phyloP scores from a whole-genome alignment of 2,329 filamentous ascomycete species.

The Ilyonectria sp. region DNA sequence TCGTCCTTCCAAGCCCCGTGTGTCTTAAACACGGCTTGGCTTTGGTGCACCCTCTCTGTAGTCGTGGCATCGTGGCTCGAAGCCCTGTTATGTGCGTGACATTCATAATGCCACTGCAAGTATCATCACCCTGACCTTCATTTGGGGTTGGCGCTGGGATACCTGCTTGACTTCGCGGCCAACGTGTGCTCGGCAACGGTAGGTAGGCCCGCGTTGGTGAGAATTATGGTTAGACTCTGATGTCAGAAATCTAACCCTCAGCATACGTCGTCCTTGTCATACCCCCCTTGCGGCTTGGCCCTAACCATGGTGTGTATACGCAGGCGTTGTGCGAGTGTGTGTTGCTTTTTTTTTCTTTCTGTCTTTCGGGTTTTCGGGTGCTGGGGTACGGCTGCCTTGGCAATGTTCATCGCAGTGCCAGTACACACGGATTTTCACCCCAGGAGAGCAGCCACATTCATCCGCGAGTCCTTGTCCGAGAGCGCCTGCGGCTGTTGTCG shows the following conservation, averaged over 20 bases:
- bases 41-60: not conserved
- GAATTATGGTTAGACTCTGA: not conserved
- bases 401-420: not conserved
- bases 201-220: conserved; percentile 7
- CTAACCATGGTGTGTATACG: not conserved
- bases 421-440: conserved; percentile 15
- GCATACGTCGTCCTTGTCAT: conserved; percentile 9
- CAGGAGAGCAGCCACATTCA: conserved; percentile 45
- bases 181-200: conserved; percentile 3
- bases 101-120: not conserved
- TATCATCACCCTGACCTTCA: too few relatives aligned
- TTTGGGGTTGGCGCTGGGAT: not conserved
- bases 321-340: not conserved
- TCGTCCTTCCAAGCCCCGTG: not conserved
- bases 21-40: not conserved
- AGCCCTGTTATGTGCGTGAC: not conserved
- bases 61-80: not conserved
- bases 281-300: not conserved
- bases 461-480: conserved; percentile 41
- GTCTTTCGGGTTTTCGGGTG: not conserved
- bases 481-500: conserved; percentile 25
- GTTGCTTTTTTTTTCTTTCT: not conserved
- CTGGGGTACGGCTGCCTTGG: not conserved
- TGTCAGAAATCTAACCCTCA: not conserved
- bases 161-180: not conserved